These are phyloP conservation scores for Colletotrichum tofieldiae DNA, from an alignment of 2,329 filamentous ascomycete species.

Conservation along the genomic window DNA sequence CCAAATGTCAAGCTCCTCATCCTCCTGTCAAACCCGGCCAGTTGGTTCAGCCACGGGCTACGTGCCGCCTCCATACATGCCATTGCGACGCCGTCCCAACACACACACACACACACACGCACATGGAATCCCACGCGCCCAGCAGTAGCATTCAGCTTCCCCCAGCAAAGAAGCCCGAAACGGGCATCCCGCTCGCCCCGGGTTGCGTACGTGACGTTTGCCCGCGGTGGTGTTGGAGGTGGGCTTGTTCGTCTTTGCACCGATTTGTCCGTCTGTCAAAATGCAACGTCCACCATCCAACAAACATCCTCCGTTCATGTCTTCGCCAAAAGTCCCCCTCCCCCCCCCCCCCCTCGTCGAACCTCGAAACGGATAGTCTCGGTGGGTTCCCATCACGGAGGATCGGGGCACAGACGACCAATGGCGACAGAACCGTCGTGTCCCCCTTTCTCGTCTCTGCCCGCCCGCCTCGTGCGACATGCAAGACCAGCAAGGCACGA, in stretches of 20 bases:
- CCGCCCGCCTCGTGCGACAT: background rate
- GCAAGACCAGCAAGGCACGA: background rate
- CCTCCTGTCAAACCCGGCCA: background rate
- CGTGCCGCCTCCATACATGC: background rate
- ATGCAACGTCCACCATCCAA: background rate
- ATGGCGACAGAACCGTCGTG: background rate
- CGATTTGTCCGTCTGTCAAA: background rate
- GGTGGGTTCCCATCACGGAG: slow-evolving; percentile 9
- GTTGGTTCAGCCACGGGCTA: background rate
- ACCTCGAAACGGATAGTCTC: slow-evolving; percentile 8
- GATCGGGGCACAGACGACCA: background rate
- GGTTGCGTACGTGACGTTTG: background rate
- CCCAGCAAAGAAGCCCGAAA: slow-evolving; percentile 10
- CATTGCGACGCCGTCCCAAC: background rate
- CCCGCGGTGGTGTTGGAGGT: background rate
- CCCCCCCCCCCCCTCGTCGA: background rate
- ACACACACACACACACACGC: background rate
- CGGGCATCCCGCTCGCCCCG: slow-evolving; percentile 11
- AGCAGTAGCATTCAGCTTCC: background rate
- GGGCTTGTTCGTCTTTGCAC: background rate
- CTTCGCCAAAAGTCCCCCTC: background rate
- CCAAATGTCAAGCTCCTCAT: background rate
- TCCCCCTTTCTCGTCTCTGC: background rate
- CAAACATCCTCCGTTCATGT: background rate
- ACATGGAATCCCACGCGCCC: slow-evolving; percentile 3